Evolutionary conservation across 495 filamentous ascomycete species (phyloP).

Genomic region (Penicillium chermesinum): DNA sequence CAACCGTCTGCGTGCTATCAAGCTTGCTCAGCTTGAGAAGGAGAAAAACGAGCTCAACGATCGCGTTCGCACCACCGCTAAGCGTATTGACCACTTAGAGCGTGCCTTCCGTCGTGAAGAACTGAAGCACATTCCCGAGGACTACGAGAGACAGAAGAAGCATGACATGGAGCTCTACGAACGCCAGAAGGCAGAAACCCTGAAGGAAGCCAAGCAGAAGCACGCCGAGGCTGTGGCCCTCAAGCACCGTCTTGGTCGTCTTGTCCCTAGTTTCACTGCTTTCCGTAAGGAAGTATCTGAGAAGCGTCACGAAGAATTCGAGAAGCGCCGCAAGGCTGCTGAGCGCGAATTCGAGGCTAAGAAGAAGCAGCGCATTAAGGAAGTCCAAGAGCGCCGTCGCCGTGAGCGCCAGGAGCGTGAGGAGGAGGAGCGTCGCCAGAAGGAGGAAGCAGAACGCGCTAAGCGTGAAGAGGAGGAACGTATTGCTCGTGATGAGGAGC

Average conservation of each 20-base stretch:
- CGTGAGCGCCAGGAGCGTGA: constrained; percentile 77
- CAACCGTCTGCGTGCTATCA: constrained; percentile 84
- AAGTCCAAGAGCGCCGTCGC: constrained; percentile 64
- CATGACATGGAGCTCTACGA: constrained; percentile 78
- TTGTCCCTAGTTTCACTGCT: constrained; percentile 72
- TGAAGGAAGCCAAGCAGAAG: constrained; percentile 76
- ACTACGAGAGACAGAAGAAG: constrained; percentile 81
- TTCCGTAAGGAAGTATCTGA: constrained; percentile 77
- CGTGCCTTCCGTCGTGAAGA: constrained; percentile 95
- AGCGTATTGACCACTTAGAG: constrained; percentile 96
- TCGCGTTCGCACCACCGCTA: constrained; percentile 82
- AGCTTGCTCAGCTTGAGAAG: constrained; percentile 90
- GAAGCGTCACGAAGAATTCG: constrained; percentile 89
- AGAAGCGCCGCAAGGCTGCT: constrained; percentile 82
- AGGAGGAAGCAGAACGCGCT: constrained; percentile 81
- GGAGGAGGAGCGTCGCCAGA: constrained; percentile 64
- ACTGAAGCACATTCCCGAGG: constrained; percentile 79
- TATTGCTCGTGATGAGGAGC: constrained; percentile 66
- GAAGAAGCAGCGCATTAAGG: constrained; percentile 79
- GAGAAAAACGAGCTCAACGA: constrained; percentile 94
- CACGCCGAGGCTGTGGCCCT: constrained; percentile 86
- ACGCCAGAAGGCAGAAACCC: constrained; percentile 63
- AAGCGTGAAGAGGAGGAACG: constrained; percentile 79
- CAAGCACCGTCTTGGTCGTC: constrained; percentile 80
- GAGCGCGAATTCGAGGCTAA: constrained; percentile 85